Evolutionary conservation across 257 asterid genomes (phyloP).

Genomic region (Ajuga chamaepitys): DNA sequence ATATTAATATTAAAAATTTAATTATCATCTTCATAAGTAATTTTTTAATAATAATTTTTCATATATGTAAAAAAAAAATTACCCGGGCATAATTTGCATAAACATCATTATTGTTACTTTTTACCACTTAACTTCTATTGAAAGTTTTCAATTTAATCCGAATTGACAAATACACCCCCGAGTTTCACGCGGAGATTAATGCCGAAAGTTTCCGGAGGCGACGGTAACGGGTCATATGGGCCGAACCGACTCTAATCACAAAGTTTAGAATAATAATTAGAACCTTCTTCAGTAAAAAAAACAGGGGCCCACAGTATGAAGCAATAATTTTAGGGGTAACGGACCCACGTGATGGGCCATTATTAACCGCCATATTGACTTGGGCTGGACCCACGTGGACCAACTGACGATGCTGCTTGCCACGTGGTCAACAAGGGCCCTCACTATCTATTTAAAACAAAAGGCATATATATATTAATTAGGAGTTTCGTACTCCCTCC

Average conservation of each 20-base stretch:
- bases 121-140: too few relatives aligned
- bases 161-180: too few relatives aligned
- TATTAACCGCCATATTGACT: slow-evolving; percentile 32
- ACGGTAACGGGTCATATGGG: not conserved
- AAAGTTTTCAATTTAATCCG: not conserved
- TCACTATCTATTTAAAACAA: not conserved
- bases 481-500: too few relatives aligned
- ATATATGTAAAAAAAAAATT: too few relatives aligned
- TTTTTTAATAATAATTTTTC: too few relatives aligned
- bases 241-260: not conserved
- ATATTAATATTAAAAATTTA: too few relatives aligned
- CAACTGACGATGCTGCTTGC: slow-evolving; percentile 40
- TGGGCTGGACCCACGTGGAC: slow-evolving; percentile 34
- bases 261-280: not conserved
- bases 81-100: too few relatives aligned
- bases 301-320: not conserved
- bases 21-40: too few relatives aligned
- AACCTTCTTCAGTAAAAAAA: not conserved
- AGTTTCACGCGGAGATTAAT: not conserved
- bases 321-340: not conserved
- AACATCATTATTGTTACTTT: too few relatives aligned
- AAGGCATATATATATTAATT: too few relatives aligned
- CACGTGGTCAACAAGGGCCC: slow-evolving; percentile 54
- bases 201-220: slow-evolving; percentile 14
- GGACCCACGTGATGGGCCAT: slow-evolving; percentile 23